Conservation (phyloP, 2,329 filamentous ascomycete genomes). For the Lanzia echinophila region DNA sequence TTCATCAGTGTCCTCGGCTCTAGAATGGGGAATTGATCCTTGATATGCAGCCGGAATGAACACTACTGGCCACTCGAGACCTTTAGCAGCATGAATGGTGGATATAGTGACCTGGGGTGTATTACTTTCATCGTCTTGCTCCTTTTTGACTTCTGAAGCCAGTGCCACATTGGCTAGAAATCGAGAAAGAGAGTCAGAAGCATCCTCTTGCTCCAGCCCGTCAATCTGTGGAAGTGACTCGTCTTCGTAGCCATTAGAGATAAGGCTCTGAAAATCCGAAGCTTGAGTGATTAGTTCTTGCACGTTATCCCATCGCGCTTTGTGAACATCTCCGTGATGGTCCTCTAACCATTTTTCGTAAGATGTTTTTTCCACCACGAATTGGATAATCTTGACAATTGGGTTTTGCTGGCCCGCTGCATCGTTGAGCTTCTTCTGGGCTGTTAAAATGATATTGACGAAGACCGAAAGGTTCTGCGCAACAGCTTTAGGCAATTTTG, state of each 20-base stretch:
- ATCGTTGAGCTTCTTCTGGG: constrained; percentile 44
- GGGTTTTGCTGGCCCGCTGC: constrained; percentile 13
- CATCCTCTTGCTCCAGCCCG: constrained; percentile 60
- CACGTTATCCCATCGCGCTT: constrained; percentile 79
- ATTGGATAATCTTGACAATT: constrained; percentile 39
- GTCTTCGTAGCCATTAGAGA: constrained; percentile 36
- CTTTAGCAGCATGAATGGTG: constrained; percentile 94
- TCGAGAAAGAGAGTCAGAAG: constrained; percentile 57
- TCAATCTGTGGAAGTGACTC: constrained; percentile 62
- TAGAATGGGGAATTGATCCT: constrained; percentile 82
- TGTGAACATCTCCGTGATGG: constrained; percentile 66
- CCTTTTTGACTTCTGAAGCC: constrained; percentile 69
- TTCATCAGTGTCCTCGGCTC: constrained; percentile 79
- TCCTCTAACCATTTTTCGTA: constrained; percentile 69
- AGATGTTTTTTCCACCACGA: constrained; percentile 56
- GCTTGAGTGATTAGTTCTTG: constrained; percentile 81
- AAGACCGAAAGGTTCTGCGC: constrained; percentile 52
- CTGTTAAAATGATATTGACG: constrained; percentile 52
- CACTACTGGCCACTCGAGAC: constrained; percentile 91
- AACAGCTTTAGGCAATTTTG: constrained; percentile 48
- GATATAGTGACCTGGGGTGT: constrained; percentile 75
- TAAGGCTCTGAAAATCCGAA: constrained; percentile 51
- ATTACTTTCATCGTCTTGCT: constrained; percentile 49
- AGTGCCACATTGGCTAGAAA: constrained; percentile 89
- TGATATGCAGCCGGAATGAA: constrained; percentile 88